Percentiles rank a stretch among this genome's conserved stretches.
These are phyloP conservation scores for Citrus australasica DNA, from an alignment of 345 rosid species.

Conservation along the genomic window DNA sequence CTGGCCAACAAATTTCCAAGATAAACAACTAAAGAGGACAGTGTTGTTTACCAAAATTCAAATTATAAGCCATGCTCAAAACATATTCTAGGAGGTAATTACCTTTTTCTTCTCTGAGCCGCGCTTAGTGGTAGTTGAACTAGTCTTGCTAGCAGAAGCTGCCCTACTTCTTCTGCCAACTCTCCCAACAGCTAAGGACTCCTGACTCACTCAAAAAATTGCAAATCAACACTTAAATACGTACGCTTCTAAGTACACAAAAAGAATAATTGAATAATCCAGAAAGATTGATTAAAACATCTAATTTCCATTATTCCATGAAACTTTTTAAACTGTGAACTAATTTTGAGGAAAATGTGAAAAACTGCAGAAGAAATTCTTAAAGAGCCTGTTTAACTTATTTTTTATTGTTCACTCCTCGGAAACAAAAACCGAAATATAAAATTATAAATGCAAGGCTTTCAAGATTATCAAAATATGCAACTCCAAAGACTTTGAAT, in stretches of 20 bases:
- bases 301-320: not conserved
- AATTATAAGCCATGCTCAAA: not conserved
- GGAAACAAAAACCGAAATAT: not conserved
- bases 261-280: not conserved
- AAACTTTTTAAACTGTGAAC: not conserved
- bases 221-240: conserved; percentile 11
- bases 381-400: not conserved
- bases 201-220: conserved; percentile 32
- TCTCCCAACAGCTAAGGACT: conserved; percentile 32
- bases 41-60: not conserved
- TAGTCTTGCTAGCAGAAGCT: conserved; percentile 34
- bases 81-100: not conserved
- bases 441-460: not conserved
- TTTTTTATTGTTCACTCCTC: not conserved
- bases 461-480: too few relatives aligned
- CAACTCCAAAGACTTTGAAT: not conserved
- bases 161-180: conserved; percentile 46
- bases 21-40: not conserved
- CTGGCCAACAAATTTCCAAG: not conserved
- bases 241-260: too few relatives aligned
- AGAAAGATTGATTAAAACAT: not conserved
- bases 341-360: not conserved
- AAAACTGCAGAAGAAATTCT: not conserved
- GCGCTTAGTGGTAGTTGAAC: conserved; percentile 38
- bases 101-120: conserved; percentile 67